Base-by-base conservation (phyloP, 306 rosid species). In the Quercus mongolica region DNA sequence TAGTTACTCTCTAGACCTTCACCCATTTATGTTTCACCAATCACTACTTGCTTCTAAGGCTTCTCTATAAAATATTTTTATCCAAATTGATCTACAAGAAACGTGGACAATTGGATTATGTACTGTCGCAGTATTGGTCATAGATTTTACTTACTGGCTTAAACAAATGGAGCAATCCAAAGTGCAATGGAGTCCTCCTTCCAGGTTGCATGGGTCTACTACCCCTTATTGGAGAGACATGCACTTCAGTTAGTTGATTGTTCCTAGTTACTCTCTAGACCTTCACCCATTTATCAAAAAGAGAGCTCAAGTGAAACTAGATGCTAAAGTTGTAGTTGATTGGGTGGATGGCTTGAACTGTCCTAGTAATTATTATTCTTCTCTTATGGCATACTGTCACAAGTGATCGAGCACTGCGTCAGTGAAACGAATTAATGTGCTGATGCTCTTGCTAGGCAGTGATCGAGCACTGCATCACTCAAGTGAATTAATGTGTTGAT, bases 191-290 rank as follows among this genome's bases (percentile, higher is more conserved):
- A 2, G 31, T 88, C 56, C 82, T 85, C 15, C 87, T 87, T 28
- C 86, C 91, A 1, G 87, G 87, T 23, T 80, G 87, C 0, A 83
- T 78, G 91, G 87, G 89, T 3, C 76, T 80, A 17, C 87, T 78
- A 12, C 87, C 91, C 55, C 62, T 85, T 54, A 68, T 85, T 33
- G 89, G 89, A 19, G 87, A 85, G 54, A 83, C 87, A 25, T 25
- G 25, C 25, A 8, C 57, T 80, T 51, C 46, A 49, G 71, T 62
- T 85, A 56, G 71, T 62, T 83, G 41, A 38, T 85, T 12, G 18
- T 49, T 12, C 74, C 89, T 7, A 83, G 89, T 57, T 75, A 78
- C 55, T 79, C 87, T 18, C 82, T 87, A 2, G 90, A 87, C 23
- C 80, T 84, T 51, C 86, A 69, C 28, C 85, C 83, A 18, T 87